A percentile compares a stretch with the other conserved stretches of the same genome.
phyloP scores from a whole-genome alignment of 306 rosid species.

The Castanea crenata region DNA sequence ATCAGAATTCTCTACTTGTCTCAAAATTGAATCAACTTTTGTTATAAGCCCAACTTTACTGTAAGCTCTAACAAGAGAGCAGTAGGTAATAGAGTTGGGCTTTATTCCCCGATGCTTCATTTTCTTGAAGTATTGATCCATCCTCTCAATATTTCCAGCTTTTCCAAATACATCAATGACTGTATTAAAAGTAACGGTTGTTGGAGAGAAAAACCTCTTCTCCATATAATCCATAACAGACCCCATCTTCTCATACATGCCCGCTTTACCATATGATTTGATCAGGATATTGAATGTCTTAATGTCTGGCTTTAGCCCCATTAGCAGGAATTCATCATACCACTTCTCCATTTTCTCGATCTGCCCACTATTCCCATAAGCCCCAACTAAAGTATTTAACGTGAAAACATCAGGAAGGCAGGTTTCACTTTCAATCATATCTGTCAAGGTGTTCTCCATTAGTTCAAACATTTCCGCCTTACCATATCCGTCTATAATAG shows the following conservation, averaged over 20 bases:
- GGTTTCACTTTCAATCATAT: conserved; percentile 76
- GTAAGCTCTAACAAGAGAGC: conserved; percentile 81
- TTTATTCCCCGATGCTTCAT: conserved; percentile 86
- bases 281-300: conserved; percentile 84
- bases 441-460: conserved; percentile 64
- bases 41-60: conserved; percentile 53
- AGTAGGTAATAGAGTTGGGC: conserved; percentile 76
- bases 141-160: conserved; percentile 63
- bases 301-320: conserved; percentile 71
- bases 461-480: conserved; percentile 74
- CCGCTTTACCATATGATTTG: conserved; percentile 76
- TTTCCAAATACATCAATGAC: conserved; percentile 76
- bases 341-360: conserved; percentile 89
- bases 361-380: conserved; percentile 61
- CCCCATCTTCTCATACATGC: conserved; percentile 64
- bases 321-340: conserved; percentile 83
- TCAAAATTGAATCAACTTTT: conserved; percentile 69
- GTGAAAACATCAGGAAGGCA: conserved; percentile 83
- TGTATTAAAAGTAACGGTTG: conserved; percentile 74
- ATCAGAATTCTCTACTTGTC: conserved; percentile 81
- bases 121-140: conserved; percentile 60
- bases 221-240: conserved; percentile 73
- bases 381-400: conserved; percentile 62
- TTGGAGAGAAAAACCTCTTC: conserved; percentile 62
- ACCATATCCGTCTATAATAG: conserved; percentile 77